Evolutionary conservation across 164 flowering plant genomes (phyloP).

Genomic region (Hamamelis virginiana): DNA sequence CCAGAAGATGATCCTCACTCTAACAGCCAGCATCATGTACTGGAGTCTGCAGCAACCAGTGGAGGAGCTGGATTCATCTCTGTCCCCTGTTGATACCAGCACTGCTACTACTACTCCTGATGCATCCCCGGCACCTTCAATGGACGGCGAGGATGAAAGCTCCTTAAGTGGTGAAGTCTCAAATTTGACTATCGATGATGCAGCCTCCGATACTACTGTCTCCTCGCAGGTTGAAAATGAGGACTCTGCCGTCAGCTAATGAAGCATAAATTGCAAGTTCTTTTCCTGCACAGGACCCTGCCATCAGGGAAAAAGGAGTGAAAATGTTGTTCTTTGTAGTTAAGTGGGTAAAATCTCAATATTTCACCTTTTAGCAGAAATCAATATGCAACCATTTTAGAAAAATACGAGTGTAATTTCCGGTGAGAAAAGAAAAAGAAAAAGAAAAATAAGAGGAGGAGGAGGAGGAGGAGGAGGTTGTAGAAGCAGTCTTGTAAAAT

Average conservation of each 20-base stretch:
- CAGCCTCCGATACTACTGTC: not conserved
- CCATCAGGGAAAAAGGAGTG: no score
- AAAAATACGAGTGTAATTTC: no score
- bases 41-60: conserved; percentile 77
- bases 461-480: no score
- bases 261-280: no score
- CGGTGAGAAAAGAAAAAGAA: no score
- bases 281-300: no score
- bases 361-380: no score
- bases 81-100: conserved; percentile 21
- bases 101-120: conserved; percentile 27
- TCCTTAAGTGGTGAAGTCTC: conserved; percentile 51
- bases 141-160: conserved; percentile 39
- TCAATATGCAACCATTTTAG: no score
- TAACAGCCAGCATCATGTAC: conserved; percentile 89
- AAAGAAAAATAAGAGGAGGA: no score
- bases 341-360: no score
- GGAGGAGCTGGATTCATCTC: conserved; percentile 39
- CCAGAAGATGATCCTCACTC: conserved; percentile 86
- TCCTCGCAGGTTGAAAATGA: conserved; percentile 4
- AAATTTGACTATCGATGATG: conserved; percentile 48
- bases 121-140: conserved; percentile 38
- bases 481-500: no score
- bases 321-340: no score
- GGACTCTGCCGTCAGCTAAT: not conserved